Conservation (phyloP, 306 rosid genomes). For the Cucumis hystrix region DNA sequence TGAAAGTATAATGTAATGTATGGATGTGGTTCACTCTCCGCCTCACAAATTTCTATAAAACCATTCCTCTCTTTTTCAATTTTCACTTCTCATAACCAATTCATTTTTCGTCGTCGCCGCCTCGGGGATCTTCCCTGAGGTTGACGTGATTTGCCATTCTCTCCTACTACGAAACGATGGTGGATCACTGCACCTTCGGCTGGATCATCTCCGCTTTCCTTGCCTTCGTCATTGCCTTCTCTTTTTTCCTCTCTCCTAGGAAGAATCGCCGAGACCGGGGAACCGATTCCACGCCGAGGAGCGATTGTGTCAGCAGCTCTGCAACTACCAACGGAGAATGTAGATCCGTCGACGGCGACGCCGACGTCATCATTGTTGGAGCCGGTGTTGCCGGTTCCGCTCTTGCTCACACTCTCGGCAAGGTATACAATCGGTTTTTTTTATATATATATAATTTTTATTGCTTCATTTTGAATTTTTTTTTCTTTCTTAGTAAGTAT, state of each 20-base stretch:
- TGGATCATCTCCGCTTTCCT: conserved; percentile 31
- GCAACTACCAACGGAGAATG: conserved; percentile 39
- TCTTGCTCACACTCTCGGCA: conserved; percentile 89
- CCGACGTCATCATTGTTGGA: conserved; percentile 73
- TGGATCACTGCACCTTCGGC: conserved; percentile 31
- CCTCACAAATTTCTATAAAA: neutral
- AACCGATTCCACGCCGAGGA: conserved; percentile 9
- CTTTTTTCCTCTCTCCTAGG: conserved; percentile 12
- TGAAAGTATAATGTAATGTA: neutral
- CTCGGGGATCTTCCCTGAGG: conserved; percentile 5
- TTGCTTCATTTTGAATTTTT: neutral
- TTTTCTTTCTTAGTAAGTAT: too few species aligned
- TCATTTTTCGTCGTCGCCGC: neutral
- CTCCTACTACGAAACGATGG: conserved; percentile 15
- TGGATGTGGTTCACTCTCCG: neutral
- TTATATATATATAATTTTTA: neutral
- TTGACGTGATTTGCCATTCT: conserved; percentile 13
- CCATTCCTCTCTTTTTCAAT: neutral
- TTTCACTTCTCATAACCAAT: neutral
- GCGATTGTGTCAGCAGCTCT: conserved; percentile 19
- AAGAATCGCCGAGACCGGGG: neutral
- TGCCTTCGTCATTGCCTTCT: conserved; percentile 19
- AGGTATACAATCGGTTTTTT: conserved; percentile 35
- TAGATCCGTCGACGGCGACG: conserved; percentile 31
- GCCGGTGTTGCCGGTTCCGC: conserved; percentile 97